Evolutionary conservation across 768 basidiomycete genomes (phyloP), one percentile per base, ranked within the genome.

Genomic region (Rickenella mellea): DNA sequence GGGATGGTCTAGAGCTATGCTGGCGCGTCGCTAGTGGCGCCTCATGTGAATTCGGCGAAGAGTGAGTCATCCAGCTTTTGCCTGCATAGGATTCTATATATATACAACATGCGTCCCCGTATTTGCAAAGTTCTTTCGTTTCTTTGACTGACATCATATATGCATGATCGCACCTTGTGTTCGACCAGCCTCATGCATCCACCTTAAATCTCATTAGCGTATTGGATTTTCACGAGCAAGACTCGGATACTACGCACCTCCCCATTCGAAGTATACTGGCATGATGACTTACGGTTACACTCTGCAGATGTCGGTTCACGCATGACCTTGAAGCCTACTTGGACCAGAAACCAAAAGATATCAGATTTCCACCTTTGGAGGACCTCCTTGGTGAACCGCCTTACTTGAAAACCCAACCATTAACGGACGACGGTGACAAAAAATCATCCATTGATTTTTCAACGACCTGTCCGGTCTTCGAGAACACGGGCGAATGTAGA

Each of bases 1-100:
- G 76, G 41, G 92, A 93, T 53, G 83, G 85, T 32, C 61, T 89
- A 2, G 80, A 89, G 26, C 64, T 97, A 21, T 97, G 93, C 62
- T 84, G 80, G 74, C 74, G 70, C 40, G 63, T 90, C 40, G 91
- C 88, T 2, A 75, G 69, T 40, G 85, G 82, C 0, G 64, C 68
- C 26, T 51, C 65, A 6, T 96, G 92, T 54, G 80, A 84, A 48
- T 76, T 77, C 50, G 85, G 84, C 15, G 61, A 68, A 40, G 68
- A 78, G 78, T 83, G 49, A n/a, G n/a, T n/a, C n/a, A n/a, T n/a
- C n/a, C n/a, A n/a, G n/a, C n/a, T n/a, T n/a, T n/a, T n/a, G n/a
- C n/a, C n/a, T n/a, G n/a, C n/a, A n/a, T n/a, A n/a, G n/a, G n/a
- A n/a, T n/a, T n/a, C n/a, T n/a, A n/a, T n/a, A n/a, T n/a, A n/a